phyloP scores from a whole-genome alignment of 2,329 filamentous ascomycete species.

The Epichloe sp. region DNA sequence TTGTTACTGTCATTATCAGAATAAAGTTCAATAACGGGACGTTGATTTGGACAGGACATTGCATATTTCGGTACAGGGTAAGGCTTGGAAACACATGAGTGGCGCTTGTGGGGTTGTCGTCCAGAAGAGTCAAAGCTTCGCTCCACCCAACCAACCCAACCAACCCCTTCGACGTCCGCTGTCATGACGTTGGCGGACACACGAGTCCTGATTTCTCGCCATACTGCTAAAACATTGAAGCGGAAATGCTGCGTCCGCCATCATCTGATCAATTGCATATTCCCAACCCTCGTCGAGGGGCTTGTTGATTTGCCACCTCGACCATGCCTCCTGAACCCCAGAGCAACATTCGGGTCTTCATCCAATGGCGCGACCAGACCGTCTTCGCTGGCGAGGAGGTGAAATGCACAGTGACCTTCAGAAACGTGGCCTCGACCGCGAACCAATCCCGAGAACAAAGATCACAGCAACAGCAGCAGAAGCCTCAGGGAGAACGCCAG shows the following conservation, averaged over 20 bases:
- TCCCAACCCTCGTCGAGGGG: slow-evolving; percentile 19
- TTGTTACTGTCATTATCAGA: no score
- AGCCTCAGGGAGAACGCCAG: slow-evolving; percentile 18
- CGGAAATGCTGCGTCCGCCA: slow-evolving; percentile 19
- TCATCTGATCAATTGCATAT: slow-evolving; percentile 13
- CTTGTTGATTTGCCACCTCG: slow-evolving; percentile 7
- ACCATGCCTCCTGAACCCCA: slow-evolving; percentile 36
- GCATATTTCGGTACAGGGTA: no score
- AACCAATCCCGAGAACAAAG: slow-evolving; percentile 17
- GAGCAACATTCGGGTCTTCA: slow-evolving; percentile 82
- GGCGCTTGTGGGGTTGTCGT: not conserved
- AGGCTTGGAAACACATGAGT: not conserved
- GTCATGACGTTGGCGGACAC: slow-evolving; percentile 6
- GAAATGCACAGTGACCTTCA: slow-evolving; percentile 92
- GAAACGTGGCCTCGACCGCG: slow-evolving; percentile 53
- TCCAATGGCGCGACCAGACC: slow-evolving; percentile 85
- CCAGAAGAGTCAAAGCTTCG: not conserved
- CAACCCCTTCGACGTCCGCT: not conserved
- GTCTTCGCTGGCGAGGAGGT: slow-evolving; percentile 95
- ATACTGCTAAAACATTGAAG: slow-evolving; percentile 8
- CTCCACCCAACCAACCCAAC: not conserved
- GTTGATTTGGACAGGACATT: no score
- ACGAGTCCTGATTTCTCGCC: not conserved
- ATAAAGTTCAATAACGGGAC: no score
- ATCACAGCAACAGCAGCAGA: slow-evolving; percentile 13